phyloP scores from a whole-genome alignment of 1,284 basidiomycete genomes.

The Rhodotorula sp. region DNA sequence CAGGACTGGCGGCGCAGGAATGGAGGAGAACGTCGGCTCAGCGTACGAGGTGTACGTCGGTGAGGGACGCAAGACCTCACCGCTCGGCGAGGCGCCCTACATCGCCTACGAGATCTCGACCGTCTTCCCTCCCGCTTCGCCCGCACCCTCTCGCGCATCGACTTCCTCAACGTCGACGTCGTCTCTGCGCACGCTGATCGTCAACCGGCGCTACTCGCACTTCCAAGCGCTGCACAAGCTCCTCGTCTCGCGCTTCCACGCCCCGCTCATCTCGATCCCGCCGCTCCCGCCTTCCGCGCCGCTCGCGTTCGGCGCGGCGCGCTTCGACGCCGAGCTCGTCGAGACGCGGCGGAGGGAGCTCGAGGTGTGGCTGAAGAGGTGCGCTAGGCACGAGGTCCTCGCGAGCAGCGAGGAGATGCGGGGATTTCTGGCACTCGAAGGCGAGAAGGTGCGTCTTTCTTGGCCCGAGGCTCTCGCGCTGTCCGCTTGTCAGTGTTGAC shows the following conservation, averaged over 20 bases:
- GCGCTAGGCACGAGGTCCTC: conserved; percentile 74
- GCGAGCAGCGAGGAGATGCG: conserved; percentile 76
- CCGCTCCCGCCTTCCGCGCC: conserved; percentile 72
- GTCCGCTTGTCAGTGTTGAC: neutral
- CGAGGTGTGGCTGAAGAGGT: conserved; percentile 69
- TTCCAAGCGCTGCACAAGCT: conserved; percentile 75
- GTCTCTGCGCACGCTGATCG: conserved; percentile 60
- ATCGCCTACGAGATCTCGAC: conserved; percentile 65
- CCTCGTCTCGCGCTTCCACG: conserved; percentile 64
- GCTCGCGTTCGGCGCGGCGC: conserved; percentile 60
- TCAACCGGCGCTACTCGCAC: conserved; percentile 77
- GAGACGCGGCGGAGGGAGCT: conserved; percentile 76
- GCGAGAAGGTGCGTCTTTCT: conserved; percentile 16
- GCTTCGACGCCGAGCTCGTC: conserved; percentile 76
- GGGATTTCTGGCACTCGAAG: conserved; percentile 75
- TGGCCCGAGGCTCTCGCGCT: neutral
- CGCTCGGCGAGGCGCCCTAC: conserved; percentile 53
- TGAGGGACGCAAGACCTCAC: conserved; percentile 66
- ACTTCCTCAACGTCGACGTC: too few species aligned
- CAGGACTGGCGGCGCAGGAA: too few species aligned
- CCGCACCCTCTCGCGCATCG: neutral
- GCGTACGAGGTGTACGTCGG: conserved; percentile 72
- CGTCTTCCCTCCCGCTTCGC: neutral
- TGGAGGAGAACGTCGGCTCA: neutral
- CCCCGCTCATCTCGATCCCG: conserved; percentile 67